Conservation (phyloP, 108 stramenopile genomes). For the Parietichytrium sp. region DNA sequence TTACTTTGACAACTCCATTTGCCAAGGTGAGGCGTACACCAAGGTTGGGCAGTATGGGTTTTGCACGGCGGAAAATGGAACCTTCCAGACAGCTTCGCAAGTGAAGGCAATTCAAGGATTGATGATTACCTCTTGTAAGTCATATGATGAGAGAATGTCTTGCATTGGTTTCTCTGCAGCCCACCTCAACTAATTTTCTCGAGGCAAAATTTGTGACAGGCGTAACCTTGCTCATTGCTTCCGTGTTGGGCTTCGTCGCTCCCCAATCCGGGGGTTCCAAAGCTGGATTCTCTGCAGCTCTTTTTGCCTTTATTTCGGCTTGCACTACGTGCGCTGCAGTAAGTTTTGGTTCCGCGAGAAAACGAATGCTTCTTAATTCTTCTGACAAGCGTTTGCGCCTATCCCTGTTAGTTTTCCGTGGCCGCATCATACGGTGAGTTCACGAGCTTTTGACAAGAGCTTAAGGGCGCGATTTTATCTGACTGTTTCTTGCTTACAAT, state of each 20-base stretch:
- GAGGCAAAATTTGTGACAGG: too few relatives aligned
- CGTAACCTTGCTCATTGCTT: not conserved
- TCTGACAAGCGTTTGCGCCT: too few relatives aligned
- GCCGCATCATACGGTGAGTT: not conserved
- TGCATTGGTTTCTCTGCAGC: too few relatives aligned
- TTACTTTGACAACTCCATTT: not conserved
- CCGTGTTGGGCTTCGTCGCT: not conserved
- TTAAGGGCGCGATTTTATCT: too few relatives aligned
- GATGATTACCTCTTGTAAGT: too few relatives aligned
- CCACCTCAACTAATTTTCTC: too few relatives aligned
- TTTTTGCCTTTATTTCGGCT: not conserved
- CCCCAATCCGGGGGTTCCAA: not conserved
- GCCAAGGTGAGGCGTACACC: not conserved
- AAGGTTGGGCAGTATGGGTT: not conserved
- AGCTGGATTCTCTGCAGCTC: not conserved
- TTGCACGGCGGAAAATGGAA: not conserved
- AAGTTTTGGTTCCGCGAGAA: too few relatives aligned
- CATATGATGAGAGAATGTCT: too few relatives aligned
- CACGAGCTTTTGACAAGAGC: too few relatives aligned
- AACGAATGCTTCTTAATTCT: too few relatives aligned
- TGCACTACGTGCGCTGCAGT: constrained; percentile 6
- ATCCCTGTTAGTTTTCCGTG: not conserved
- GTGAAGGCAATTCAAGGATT: not conserved
- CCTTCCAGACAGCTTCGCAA: not conserved
- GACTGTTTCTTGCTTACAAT: too few relatives aligned